Percentiles rank a stretch among this genome's conserved stretches.
Evolutionary conservation across 306 rosid genomes (phyloP).

Genomic region (Mimosa bimucronata): DNA sequence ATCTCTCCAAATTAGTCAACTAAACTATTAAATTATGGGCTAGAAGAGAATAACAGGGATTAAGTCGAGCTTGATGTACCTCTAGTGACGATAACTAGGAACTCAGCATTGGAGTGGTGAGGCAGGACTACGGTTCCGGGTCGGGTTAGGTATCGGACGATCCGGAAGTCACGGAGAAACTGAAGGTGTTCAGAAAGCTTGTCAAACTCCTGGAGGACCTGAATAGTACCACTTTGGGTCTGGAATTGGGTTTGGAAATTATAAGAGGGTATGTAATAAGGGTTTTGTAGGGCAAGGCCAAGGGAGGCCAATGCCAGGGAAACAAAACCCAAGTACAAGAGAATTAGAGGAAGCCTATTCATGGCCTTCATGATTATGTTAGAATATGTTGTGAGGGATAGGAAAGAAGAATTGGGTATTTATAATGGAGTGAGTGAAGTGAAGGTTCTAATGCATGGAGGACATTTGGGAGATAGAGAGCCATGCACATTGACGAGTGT

Average conservation of each 20-base stretch:
- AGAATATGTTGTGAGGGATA: too few species aligned
- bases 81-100: constrained; percentile 5
- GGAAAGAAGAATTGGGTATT: too few species aligned
- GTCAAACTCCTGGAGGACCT: constrained; percentile 31
- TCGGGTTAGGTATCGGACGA: not conserved
- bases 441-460: not conserved
- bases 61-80: constrained; percentile 3
- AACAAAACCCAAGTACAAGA: too few species aligned
- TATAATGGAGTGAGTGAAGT: not conserved
- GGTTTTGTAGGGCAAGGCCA: constrained; percentile 17
- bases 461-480: not conserved
- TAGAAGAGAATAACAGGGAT: too few species aligned
- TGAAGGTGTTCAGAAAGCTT: not conserved
- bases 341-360: too few species aligned
- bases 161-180: constrained; percentile 10
- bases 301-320: too few species aligned
- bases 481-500: constrained; percentile 49
- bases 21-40: too few species aligned
- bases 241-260: constrained; percentile 4
- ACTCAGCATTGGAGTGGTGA: constrained; percentile 39
- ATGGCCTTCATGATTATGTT: too few species aligned
- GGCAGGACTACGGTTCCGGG: constrained; percentile 41
- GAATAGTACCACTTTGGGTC: constrained; percentile 34
- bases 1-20: too few species aligned
- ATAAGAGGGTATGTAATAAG: constrained; percentile 23